Evolutionary conservation across 768 basidiomycete genomes (phyloP).

Genomic region (Asterophora lycoperdoides): DNA sequence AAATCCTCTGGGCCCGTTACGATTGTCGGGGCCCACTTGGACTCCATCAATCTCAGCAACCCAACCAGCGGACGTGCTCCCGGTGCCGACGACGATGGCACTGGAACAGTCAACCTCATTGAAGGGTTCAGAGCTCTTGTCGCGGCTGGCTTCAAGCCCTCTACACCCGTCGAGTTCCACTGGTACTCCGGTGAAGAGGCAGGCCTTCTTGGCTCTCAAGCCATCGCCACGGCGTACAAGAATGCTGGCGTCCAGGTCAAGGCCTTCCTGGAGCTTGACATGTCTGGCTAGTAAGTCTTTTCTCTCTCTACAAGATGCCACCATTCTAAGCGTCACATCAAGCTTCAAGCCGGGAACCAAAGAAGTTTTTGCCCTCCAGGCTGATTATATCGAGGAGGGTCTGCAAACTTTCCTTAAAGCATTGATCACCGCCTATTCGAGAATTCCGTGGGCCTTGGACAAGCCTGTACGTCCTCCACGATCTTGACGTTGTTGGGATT

Average conservation of each 20-base stretch:
- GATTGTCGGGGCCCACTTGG: constrained; percentile 19
- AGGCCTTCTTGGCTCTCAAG: constrained; percentile 45
- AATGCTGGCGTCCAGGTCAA: constrained; percentile 34
- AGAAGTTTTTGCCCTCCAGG: constrained; percentile 37
- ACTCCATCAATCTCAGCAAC: constrained; percentile 19
- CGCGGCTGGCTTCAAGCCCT: constrained; percentile 35
- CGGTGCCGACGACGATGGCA: constrained; percentile 27
- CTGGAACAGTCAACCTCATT: constrained; percentile 45
- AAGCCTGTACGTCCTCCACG: constrained; percentile 26
- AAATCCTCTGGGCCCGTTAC: constrained; percentile 9
- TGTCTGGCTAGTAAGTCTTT: constrained; percentile 35
- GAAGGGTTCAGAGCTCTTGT: constrained; percentile 41
- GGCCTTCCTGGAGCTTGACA: constrained; percentile 43
- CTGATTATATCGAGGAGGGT: constrained; percentile 35
- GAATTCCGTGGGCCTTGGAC: constrained; percentile 24
- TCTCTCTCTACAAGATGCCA: background rate
- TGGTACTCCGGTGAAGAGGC: constrained; percentile 42
- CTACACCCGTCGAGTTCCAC: constrained; percentile 43
- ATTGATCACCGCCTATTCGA: constrained; percentile 32
- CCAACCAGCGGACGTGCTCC: constrained; percentile 13
- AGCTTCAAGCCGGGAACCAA: constrained; percentile 43
- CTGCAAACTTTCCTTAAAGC: constrained; percentile 44
- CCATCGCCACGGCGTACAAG: constrained; percentile 44
- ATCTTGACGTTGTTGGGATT: too few relatives aligned
- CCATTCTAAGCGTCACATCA: constrained; percentile 16